These are phyloP conservation scores for Pyrenochaeta sp. DNA, from an alignment of 2,329 filamentous ascomycete genomes.

Conservation along the genomic window DNA sequence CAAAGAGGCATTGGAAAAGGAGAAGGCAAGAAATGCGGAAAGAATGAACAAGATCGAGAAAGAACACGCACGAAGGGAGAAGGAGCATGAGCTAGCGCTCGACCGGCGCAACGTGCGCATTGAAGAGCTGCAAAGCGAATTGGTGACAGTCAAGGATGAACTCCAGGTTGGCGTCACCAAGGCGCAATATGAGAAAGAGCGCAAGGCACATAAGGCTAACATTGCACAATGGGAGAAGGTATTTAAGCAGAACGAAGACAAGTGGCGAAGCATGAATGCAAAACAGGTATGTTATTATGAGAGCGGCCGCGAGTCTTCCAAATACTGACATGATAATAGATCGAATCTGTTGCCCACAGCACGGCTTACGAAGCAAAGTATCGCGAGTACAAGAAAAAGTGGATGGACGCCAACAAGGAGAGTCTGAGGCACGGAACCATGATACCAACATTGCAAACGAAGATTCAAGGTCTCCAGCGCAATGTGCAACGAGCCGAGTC, in stretches of 20 bases:
- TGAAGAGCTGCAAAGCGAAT: constrained; percentile 36
- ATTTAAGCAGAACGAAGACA: constrained; percentile 42
- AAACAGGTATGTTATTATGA: constrained; percentile 32
- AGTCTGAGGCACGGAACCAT: constrained; percentile 26
- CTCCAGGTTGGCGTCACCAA: constrained; percentile 33
- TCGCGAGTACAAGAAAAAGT: constrained; percentile 35
- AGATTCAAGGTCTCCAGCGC: constrained; percentile 39
- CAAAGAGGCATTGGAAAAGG: constrained; percentile 54
- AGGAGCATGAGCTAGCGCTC: constrained; percentile 32
- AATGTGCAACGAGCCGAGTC: constrained; percentile 37
- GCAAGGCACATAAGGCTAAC: constrained; percentile 40
- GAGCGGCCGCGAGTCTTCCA: neutral
- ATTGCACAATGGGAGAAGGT: constrained; percentile 44
- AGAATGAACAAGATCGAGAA: constrained; percentile 60
- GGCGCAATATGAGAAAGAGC: constrained; percentile 40
- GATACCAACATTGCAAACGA: constrained; percentile 38
- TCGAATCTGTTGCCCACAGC: constrained; percentile 31
- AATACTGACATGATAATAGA: constrained; percentile 18
- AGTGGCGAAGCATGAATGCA: constrained; percentile 31
- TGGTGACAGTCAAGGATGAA: constrained; percentile 31
- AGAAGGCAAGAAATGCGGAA: constrained; percentile 47
- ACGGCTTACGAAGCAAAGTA: constrained; percentile 37
- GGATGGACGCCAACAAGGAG: constrained; percentile 34
- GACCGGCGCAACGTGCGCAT: constrained; percentile 18
- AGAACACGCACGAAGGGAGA: constrained; percentile 68